A percentile compares a stretch with the other conserved stretches of the same genome.
Evolutionary conservation across 1,284 basidiomycete species (phyloP).

Genomic region (Marasmius tenuissimus): DNA sequence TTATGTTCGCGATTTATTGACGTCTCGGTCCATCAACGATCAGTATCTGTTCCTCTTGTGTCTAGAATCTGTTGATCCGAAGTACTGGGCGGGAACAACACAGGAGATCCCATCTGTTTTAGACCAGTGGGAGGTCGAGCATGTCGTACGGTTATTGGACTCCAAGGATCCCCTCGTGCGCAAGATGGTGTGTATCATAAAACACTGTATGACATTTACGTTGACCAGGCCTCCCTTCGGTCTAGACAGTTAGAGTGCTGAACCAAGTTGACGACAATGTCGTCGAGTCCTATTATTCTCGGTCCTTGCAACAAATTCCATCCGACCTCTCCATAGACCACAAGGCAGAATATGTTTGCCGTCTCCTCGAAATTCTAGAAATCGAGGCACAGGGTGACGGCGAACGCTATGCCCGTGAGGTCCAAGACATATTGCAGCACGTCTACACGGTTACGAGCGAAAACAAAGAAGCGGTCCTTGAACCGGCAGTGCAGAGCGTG

Average conservation of each 20-base stretch:
- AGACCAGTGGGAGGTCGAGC: constrained; percentile 68
- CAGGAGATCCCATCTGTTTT: constrained; percentile 49
- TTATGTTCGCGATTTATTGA: constrained; percentile 55
- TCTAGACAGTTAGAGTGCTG: constrained; percentile 58
- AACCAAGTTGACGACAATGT: constrained; percentile 55
- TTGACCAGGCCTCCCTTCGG: neutral
- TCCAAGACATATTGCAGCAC: constrained; percentile 45
- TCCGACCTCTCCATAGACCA: constrained; percentile 30
- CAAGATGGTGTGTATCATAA: constrained; percentile 30
- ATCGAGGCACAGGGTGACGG: constrained; percentile 51
- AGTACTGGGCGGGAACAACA: constrained; percentile 65
- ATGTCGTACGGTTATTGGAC: constrained; percentile 63
- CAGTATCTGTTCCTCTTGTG: constrained; percentile 66
- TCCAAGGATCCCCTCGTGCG: constrained; percentile 59
- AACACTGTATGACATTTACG: constrained; percentile 32
- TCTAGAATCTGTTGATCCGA: constrained; percentile 53
- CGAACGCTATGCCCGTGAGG: constrained; percentile 54
- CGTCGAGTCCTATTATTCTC: constrained; percentile 53
- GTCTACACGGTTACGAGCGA: constrained; percentile 36
- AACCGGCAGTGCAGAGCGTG: constrained; percentile 54
- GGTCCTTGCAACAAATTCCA: constrained; percentile 40
- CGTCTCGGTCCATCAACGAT: constrained; percentile 56
- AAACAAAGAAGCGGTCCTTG: constrained; percentile 43
- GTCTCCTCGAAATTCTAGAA: constrained; percentile 58
- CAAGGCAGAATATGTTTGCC: constrained; percentile 37